These are phyloP conservation scores for Xylaria digitata DNA, from an alignment of 2,329 filamentous ascomycete species.

Conservation along the genomic window DNA sequence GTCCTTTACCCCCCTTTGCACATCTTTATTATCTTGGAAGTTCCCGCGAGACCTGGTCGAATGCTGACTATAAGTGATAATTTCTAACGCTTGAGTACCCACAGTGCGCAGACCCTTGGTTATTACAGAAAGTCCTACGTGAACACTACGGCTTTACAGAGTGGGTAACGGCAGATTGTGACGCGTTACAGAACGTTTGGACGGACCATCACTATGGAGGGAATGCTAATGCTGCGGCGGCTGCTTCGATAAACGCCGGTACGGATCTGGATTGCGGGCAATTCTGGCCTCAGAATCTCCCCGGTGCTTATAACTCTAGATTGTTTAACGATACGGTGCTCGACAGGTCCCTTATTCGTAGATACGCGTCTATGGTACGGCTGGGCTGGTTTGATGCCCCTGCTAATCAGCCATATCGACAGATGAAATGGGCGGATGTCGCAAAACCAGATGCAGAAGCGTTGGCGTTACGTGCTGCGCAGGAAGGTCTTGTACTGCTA, in stretches of 20 bases:
- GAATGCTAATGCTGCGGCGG: slow-evolving; percentile 50
- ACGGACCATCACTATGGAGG: slow-evolving; percentile 54
- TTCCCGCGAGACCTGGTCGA: not conserved
- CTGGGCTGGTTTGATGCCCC: slow-evolving; percentile 68
- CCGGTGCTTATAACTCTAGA: slow-evolving; percentile 46
- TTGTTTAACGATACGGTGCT: slow-evolving; percentile 59
- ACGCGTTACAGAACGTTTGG: slow-evolving; percentile 69
- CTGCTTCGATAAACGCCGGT: slow-evolving; percentile 52
- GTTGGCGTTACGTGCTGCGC: slow-evolving; percentile 66
- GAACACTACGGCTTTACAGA: slow-evolving; percentile 72
- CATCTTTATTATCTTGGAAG: not conserved
- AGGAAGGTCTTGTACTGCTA: slow-evolving; percentile 60
- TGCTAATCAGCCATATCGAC: slow-evolving; percentile 59
- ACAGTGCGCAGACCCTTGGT: slow-evolving; percentile 68
- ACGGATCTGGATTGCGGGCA: slow-evolving; percentile 52
- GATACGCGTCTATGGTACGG: slow-evolving; percentile 65
- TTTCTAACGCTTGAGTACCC: not conserved
- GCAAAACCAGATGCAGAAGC: slow-evolving; percentile 63
- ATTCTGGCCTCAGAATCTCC: slow-evolving; percentile 47
- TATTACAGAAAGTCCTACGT: slow-evolving; percentile 69
- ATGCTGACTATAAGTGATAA: not conserved
- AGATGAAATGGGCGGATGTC: slow-evolving; percentile 66
- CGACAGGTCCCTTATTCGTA: slow-evolving; percentile 61
- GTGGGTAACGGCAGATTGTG: slow-evolving; percentile 74
- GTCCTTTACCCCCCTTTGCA: not conserved